Conservation (phyloP, 2,329 filamentous ascomycete species). For the Camptophora hylomeconis region DNA sequence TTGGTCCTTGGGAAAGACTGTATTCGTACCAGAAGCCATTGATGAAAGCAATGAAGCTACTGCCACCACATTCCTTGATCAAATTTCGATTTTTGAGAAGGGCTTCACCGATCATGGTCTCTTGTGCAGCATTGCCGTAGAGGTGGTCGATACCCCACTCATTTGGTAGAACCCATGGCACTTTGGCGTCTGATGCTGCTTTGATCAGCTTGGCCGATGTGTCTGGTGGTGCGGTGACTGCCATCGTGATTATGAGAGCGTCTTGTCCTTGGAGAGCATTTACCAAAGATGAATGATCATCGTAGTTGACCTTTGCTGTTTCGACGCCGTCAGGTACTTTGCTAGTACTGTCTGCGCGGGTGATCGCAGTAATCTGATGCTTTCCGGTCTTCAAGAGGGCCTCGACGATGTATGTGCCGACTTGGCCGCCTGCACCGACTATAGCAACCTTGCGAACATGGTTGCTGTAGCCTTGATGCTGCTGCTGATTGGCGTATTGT, state of each 20-base stretch:
- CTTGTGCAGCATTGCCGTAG: slow-evolving; percentile 23
- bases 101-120: slow-evolving; percentile 22
- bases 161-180: slow-evolving; percentile 46
- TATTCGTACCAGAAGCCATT: slow-evolving; percentile 44
- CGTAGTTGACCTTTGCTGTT: slow-evolving; percentile 29
- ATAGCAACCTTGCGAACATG: slow-evolving; percentile 26
- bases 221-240: slow-evolving; percentile 30
- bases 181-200: slow-evolving; percentile 42
- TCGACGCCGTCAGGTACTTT: slow-evolving; percentile 33
- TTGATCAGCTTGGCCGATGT: slow-evolving; percentile 38
- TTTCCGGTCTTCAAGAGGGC: slow-evolving; percentile 33
- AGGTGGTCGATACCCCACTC: slow-evolving; percentile 23
- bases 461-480: slow-evolving; percentile 24
- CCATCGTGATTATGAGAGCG: slow-evolving; percentile 45
- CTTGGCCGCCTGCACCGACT: slow-evolving; percentile 26
- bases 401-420: slow-evolving; percentile 20
- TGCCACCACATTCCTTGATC: slow-evolving; percentile 28
- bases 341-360: slow-evolving; percentile 30
- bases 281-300: slow-evolving; percentile 32
- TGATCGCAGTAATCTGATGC: slow-evolving; percentile 40
- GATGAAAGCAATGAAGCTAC: slow-evolving; percentile 30
- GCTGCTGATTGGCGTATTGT: slow-evolving; percentile 36
- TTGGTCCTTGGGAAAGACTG: slow-evolving; percentile 27
- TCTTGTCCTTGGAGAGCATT: slow-evolving; percentile 41
- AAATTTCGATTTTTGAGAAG: slow-evolving; percentile 20